These are phyloP conservation scores for Globisporangium carolinianum DNA, from an alignment of 352 stramenopile genomes.

Conservation along the genomic window DNA sequence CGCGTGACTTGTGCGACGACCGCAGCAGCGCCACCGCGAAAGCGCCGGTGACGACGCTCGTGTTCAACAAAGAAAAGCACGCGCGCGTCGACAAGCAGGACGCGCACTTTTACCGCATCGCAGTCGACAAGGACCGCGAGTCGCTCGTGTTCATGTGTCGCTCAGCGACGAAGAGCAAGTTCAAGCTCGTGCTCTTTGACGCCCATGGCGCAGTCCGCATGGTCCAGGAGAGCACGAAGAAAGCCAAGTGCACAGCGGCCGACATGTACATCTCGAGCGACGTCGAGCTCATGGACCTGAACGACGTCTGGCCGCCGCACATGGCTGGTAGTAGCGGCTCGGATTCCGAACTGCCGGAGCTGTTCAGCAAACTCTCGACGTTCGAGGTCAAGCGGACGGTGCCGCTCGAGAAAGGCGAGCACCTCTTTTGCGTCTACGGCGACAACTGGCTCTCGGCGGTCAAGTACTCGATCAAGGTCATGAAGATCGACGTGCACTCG, in stretches of 20 bases:
- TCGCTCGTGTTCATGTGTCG: slow-evolving; percentile 81
- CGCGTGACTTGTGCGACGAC: slow-evolving; percentile 67
- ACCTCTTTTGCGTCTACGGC: slow-evolving; percentile 84
- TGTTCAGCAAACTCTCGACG: slow-evolving; percentile 79
- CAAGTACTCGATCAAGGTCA: slow-evolving; percentile 85
- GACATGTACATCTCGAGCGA: slow-evolving; percentile 84
- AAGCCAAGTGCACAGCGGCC: slow-evolving; percentile 69
- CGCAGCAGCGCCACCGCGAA: slow-evolving; percentile 61
- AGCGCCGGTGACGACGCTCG: slow-evolving; percentile 49
- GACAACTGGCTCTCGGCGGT: slow-evolving; percentile 86
- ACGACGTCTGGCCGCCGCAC: slow-evolving; percentile 68
- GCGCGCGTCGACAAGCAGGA: slow-evolving; percentile 85
- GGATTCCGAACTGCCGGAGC: slow-evolving; percentile 70
- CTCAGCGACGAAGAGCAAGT: slow-evolving; percentile 81
- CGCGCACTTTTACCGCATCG: slow-evolving; percentile 81
- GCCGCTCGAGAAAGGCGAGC: slow-evolving; percentile 66
- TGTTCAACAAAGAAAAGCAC: slow-evolving; percentile 65
- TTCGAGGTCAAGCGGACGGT: slow-evolving; percentile 82
- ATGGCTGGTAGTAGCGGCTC: slow-evolving; percentile 19
- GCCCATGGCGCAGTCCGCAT: slow-evolving; percentile 66
- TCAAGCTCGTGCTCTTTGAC: slow-evolving; percentile 87
- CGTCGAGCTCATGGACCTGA: slow-evolving; percentile 85
- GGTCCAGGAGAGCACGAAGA: slow-evolving; percentile 80
- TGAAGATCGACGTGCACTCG: slow-evolving; percentile 66
- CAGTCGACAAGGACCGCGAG: slow-evolving; percentile 61